Conservation (phyloP, 441 rosid species). For the Syzygium syzygioides region DNA sequence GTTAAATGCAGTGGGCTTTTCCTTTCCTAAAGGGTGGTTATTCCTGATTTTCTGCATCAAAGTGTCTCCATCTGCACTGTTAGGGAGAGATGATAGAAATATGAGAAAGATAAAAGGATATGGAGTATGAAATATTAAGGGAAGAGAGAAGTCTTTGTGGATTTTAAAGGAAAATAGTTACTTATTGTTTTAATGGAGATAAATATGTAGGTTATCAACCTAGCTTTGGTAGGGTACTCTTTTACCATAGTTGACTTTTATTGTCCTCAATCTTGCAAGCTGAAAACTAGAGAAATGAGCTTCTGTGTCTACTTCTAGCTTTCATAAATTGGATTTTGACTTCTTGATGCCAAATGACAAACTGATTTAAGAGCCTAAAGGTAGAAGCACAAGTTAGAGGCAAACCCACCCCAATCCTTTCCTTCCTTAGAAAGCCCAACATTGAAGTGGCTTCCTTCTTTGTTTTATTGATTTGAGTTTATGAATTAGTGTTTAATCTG, state of each 20-base stretch:
- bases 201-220: background rate
- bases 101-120: background rate
- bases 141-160: background rate
- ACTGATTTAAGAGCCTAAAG: background rate
- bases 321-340: background rate
- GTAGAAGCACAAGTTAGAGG: background rate
- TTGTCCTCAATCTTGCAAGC: background rate
- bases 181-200: background rate
- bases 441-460: background rate
- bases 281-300: background rate
- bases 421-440: background rate
- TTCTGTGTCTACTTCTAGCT: background rate
- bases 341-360: background rate
- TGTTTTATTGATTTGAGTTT: background rate
- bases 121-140: background rate
- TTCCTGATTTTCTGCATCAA: background rate
- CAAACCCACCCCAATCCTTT: background rate
- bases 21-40: background rate
- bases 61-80: background rate
- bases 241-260: background rate
- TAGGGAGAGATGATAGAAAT: background rate
- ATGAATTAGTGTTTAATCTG: background rate
- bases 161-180: background rate
- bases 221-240: background rate
- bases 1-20: background rate